Conservation (phyloP, 345 rosid genomes). For the Salix exigua region DNA sequence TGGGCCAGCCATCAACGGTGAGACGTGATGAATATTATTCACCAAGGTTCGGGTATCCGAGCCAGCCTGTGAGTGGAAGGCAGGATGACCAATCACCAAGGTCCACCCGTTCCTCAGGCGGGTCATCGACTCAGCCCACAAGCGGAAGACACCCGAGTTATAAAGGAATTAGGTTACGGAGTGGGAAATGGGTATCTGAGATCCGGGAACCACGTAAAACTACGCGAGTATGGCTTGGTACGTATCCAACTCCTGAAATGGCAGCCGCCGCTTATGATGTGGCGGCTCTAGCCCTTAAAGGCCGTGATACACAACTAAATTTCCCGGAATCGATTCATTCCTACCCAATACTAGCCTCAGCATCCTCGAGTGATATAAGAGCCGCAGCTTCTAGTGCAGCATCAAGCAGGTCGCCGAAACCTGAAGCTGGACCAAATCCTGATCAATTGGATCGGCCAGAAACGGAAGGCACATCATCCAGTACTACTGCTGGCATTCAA, state of each 20-base stretch:
- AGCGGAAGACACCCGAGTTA: slow-evolving; percentile 41
- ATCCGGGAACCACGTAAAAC: slow-evolving; percentile 73
- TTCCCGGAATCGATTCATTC: slow-evolving; percentile 47
- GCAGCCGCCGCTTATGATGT: slow-evolving; percentile 78
- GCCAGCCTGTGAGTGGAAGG: not conserved
- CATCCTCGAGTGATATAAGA: slow-evolving; percentile 48
- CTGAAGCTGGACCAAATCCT: slow-evolving; percentile 9
- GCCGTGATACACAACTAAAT: slow-evolving; percentile 48
- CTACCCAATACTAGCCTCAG: slow-evolving; percentile 46
- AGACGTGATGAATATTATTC: not conserved
- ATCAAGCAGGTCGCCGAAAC: slow-evolving; percentile 12
- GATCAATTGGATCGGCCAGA: not conserved
- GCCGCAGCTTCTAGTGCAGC: slow-evolving; percentile 63
- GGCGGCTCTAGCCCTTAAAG: slow-evolving; percentile 72
- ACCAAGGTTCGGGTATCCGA: not conserved
- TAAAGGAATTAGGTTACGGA: slow-evolving; percentile 59
- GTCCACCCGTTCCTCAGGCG: slow-evolving; percentile 17
- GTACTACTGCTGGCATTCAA: not conserved
- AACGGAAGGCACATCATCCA: not conserved
- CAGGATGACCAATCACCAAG: slow-evolving; percentile 10
- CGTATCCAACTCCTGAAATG: slow-evolving; percentile 69
- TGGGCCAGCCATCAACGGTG: not conserved
- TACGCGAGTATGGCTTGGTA: slow-evolving; percentile 69
- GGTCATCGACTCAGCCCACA: slow-evolving; percentile 12
- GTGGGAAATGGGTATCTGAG: slow-evolving; percentile 82